phyloP scores from a whole-genome alignment of 805 yeast species.

The Cyberlindnera mrakii region DNA sequence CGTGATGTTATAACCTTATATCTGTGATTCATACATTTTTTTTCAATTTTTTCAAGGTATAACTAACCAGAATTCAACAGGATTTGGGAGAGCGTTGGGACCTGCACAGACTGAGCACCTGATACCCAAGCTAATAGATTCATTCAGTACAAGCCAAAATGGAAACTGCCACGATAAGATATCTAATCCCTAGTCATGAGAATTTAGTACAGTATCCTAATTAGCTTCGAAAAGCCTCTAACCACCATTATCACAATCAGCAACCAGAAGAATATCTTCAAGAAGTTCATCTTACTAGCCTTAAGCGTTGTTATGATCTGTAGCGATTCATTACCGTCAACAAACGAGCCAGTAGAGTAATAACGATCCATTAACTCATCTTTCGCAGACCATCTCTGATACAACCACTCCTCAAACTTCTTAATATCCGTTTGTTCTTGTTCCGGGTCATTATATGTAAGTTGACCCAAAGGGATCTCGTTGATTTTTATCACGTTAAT shows the following conservation, averaged over 20 bases:
- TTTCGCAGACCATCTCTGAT: slow-evolving; percentile 67
- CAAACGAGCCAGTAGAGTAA: slow-evolving; percentile 49
- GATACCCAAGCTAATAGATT: too few relatives aligned
- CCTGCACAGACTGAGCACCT: too few relatives aligned
- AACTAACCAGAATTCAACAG: too few relatives aligned
- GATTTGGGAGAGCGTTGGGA: too few relatives aligned
- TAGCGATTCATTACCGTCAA: slow-evolving; percentile 13
- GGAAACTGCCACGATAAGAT: too few relatives aligned
- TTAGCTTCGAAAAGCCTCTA: slow-evolving; percentile 2
- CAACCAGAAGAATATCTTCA: slow-evolving; percentile 30
- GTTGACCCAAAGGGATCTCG: slow-evolving; percentile 60
- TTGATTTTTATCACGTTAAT: slow-evolving; percentile 49
- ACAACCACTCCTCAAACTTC: slow-evolving; percentile 71
- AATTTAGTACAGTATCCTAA: too few relatives aligned
- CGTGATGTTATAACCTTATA: too few relatives aligned
- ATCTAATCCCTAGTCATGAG: too few relatives aligned
- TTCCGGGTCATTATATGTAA: slow-evolving; percentile 36
- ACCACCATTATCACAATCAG: slow-evolving; percentile 17
- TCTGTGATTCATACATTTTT: too few relatives aligned
- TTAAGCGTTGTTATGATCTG: slow-evolving; percentile 15
- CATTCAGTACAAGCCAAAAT: too few relatives aligned
- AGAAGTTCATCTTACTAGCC: slow-evolving; percentile 21
- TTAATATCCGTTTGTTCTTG: slow-evolving; percentile 33
- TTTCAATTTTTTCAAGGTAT: too few relatives aligned
- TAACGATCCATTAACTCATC: slow-evolving; percentile 64